Evolutionary conservation across 169 alveolate species (phyloP).

Genomic region (Plasmodium relictum): DNA sequence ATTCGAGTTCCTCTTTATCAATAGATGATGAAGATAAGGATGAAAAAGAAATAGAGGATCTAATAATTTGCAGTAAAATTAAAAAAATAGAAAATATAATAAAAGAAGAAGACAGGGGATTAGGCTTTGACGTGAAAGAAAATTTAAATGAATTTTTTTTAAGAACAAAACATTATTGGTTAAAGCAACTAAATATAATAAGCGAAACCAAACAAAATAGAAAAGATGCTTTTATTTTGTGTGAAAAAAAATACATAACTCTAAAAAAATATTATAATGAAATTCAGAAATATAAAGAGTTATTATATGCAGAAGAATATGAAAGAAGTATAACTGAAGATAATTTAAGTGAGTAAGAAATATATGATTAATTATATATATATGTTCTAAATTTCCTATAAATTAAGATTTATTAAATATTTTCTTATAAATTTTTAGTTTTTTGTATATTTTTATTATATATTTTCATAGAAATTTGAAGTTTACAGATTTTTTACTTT

Average conservation of each 20-base stretch:
- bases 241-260: constrained; percentile 48
- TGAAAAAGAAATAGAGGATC: constrained; percentile 58
- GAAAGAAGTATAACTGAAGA: constrained; percentile 38
- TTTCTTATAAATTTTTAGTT: too few relatives aligned
- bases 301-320: constrained; percentile 27
- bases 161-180: constrained; percentile 87
- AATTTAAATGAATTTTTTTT: constrained; percentile 83
- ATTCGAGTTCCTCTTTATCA: constrained; percentile 56
- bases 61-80: constrained; percentile 60
- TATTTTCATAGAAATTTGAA: not conserved
- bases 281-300: constrained; percentile 65
- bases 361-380: constrained; percentile 10
- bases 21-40: constrained; percentile 76
- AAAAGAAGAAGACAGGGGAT: constrained; percentile 24
- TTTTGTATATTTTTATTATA: not conserved
- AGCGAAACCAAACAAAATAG: constrained; percentile 64
- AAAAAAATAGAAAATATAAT: constrained; percentile 73
- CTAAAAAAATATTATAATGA: constrained; percentile 59
- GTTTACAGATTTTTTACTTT: not conserved
- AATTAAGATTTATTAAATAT: not conserved
- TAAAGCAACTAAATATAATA: constrained; percentile 50
- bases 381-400: not conserved
- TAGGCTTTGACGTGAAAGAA: constrained; percentile 79
- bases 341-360: constrained; percentile 23
- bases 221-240: constrained; percentile 69